Evolutionary conservation across 140 eudicot species (phyloP), one percentile per base, ranked within the genome.

Genomic region (Anethum foeniculum): DNA sequence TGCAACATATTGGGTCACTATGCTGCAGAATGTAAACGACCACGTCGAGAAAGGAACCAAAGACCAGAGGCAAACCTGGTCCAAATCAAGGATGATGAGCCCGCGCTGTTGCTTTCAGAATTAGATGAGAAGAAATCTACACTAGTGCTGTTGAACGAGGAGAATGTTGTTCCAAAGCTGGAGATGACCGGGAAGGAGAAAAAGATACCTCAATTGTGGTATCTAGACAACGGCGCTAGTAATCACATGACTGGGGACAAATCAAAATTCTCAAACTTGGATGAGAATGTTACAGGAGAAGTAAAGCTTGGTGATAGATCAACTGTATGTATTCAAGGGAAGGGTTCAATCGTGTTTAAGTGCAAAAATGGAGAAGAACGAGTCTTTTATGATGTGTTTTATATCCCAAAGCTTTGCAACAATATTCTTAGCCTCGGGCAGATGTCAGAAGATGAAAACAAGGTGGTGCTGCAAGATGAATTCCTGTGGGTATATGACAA

Each of bases 241-340:
- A 58, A 78, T 39, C 43, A 78, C 54, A 78, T 78, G 81, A 18
- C 74, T 1, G 74, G 74, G 10, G 73, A 54, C 30, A 8, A 21
- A 21, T 36, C 11, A 58, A 78, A 78, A 25, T 78, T 78, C n/a
- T 27, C 38, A 3, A 39, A 3, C 0, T 41, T 80, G 6, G 65
- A 80, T 41, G 77, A 67, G 7, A 38, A 1, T 28, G 43, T 80
- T 2, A 44, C 68, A 19, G 77, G 68, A 9, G 18, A 44, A 3
- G 82, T 80, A 30, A 69, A 30, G 18, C 71, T 80, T 41, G 78
- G 83, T 7, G 83, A 80, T 69, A 68, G 67, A 28, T 80, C 78
- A 9, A 68, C 76, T 0, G 68, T 67, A 18, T 15, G 38, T 2
- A 80, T 80, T 28, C 5, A 44, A 21, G 67, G 78, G 23, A 80